These are phyloP conservation scores for Trichoderma reesei DNA, from an alignment of 495 filamentous ascomycete genomes.

Conservation along the genomic window DNA sequence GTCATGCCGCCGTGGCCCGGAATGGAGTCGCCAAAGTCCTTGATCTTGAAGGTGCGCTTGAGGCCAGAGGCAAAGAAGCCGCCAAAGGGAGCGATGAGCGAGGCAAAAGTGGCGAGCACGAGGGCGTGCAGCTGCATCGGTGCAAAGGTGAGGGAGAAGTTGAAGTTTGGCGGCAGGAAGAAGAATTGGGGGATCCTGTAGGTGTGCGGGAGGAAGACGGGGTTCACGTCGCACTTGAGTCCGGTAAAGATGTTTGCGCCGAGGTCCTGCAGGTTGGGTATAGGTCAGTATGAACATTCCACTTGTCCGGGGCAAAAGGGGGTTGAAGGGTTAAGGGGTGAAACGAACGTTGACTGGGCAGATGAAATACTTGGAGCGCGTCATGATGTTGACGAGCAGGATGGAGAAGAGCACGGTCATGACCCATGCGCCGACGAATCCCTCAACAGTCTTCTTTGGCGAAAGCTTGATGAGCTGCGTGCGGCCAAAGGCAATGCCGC, in stretches of 20 bases:
- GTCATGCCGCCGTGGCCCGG: slow-evolving; percentile 98
- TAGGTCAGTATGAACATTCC: not conserved
- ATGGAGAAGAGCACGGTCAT: slow-evolving; percentile 83
- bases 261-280: slow-evolving; percentile 49
- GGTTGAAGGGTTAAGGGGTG: not conserved
- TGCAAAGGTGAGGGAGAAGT: slow-evolving; percentile 50
- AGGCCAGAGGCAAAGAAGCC: slow-evolving; percentile 97
- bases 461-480: slow-evolving; percentile 97
- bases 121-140: slow-evolving; percentile 96
- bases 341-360: slow-evolving; percentile 77
- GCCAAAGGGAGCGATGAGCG: slow-evolving; percentile 93
- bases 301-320: not conserved
- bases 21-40: slow-evolving; percentile 98
- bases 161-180: slow-evolving; percentile 44
- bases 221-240: slow-evolving; percentile 87
- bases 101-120: slow-evolving; percentile 85
- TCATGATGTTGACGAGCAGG: slow-evolving; percentile 74
- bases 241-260: slow-evolving; percentile 87
- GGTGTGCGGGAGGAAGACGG: slow-evolving; percentile 71
- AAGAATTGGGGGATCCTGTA: slow-evolving; percentile 70
- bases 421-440: slow-evolving; percentile 94
- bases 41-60: slow-evolving; percentile 99
- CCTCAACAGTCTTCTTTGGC: slow-evolving; percentile 99
- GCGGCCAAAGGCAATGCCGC: slow-evolving; percentile 91
- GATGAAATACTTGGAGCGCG: slow-evolving; percentile 94